These are phyloP conservation scores for Eragrostis curvula DNA, from an alignment of 176 grass and related monocot species.

Conservation along the genomic window DNA sequence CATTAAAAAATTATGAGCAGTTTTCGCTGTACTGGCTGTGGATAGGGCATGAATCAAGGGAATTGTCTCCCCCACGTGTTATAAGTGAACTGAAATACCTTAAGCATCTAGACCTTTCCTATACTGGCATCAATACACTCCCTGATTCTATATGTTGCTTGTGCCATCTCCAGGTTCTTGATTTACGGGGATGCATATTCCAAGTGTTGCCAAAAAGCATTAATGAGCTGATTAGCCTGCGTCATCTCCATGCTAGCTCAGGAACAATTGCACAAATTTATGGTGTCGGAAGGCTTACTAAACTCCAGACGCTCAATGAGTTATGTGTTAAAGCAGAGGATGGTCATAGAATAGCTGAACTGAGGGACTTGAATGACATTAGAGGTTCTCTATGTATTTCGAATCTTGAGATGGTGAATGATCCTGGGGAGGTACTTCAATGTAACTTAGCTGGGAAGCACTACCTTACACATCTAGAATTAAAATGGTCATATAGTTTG, in stretches of 20 bases:
- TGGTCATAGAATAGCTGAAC: conserved; percentile 45
- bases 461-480: too few relatives aligned
- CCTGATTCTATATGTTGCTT: conserved; percentile 23
- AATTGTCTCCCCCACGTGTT: too few relatives aligned
- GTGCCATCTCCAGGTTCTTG: conserved; percentile 44
- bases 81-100: too few relatives aligned
- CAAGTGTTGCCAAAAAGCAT: conserved; percentile 11
- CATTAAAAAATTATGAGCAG: too few relatives aligned
- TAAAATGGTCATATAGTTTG: too few relatives aligned
- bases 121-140: conserved; percentile 24
- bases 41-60: too few relatives aligned
- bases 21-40: too few relatives aligned
- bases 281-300: conserved; percentile 42
- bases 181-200: conserved; percentile 19
- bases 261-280: conserved; percentile 24
- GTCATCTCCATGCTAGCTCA: conserved; percentile 33
- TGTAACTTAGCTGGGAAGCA: neutral
- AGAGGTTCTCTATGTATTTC: conserved; percentile 25
- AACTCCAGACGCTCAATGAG: conserved; percentile 36
- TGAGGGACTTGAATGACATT: conserved; percentile 27
- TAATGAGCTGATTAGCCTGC: conserved; percentile 24
- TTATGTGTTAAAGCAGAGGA: conserved; percentile 17
- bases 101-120: neutral
- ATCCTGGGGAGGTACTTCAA: conserved; percentile 11
- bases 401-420: conserved; percentile 5